Conservation (phyloP, 2,329 filamentous ascomycete species). For the Microascus cirrosus region DNA sequence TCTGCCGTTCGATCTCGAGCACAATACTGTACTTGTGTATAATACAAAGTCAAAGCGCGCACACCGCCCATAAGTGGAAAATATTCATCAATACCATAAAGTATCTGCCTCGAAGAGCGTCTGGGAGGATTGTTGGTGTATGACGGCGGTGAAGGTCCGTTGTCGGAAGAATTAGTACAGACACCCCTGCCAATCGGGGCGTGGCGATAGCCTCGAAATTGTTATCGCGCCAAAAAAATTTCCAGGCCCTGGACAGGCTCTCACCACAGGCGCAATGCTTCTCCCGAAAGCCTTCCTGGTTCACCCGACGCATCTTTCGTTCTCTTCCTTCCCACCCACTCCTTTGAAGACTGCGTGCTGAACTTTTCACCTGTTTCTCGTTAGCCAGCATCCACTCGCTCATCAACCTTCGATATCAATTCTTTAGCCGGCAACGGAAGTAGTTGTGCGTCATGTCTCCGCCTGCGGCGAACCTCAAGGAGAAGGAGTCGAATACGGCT, state of each 20-base stretch:
- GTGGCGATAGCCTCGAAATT: slow-evolving; percentile 1
- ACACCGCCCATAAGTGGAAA: no score
- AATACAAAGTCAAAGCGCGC: no score
- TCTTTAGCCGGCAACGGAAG: no score
- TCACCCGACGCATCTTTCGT: not conserved
- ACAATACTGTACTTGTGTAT: no score
- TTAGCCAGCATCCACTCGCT: not conserved
- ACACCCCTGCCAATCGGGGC: not conserved
- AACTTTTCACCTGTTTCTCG: not conserved
- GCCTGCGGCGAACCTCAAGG: slow-evolving; percentile 32
- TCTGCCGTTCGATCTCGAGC: no score
- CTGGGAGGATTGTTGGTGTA: no score
- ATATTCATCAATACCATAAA: not conserved
- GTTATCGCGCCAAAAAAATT: not conserved
- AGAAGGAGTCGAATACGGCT: slow-evolving; percentile 84
- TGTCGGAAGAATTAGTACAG: not conserved
- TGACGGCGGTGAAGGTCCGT: not conserved
- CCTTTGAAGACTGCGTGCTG: not conserved
- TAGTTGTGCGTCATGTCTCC: slow-evolving; percentile 2
- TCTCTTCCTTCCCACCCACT: not conserved
- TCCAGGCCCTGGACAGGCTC: not conserved
- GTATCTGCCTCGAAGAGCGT: not conserved
- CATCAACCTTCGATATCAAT: no score
- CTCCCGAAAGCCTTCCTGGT: not conserved
- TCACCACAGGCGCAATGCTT: not conserved